Evolutionary conservation across 2,329 filamentous ascomycete genomes (phyloP).

Genomic region (Cercospora brassicicola): DNA sequence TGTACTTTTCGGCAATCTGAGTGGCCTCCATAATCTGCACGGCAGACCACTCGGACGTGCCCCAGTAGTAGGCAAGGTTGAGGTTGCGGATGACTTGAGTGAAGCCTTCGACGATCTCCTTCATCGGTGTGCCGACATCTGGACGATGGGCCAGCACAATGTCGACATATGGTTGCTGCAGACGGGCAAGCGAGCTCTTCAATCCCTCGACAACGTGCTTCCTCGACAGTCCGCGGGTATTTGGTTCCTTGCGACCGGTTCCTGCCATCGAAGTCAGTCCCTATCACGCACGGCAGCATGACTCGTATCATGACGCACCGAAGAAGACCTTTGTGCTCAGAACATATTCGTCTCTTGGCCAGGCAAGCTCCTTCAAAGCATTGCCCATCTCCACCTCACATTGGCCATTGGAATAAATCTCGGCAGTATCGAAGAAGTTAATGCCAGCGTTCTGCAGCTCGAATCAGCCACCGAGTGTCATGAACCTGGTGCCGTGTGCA

Average conservation of each 20-base stretch:
- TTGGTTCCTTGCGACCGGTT: constrained; percentile 57
- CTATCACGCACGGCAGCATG: not conserved
- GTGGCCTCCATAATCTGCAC: constrained; percentile 61
- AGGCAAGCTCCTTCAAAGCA: constrained; percentile 48
- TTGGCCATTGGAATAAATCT: constrained; percentile 58
- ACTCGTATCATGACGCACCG: constrained; percentile 43
- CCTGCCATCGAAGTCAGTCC: not conserved
- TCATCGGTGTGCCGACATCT: constrained; percentile 50
- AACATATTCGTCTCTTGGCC: constrained; percentile 52
- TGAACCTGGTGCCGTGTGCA: not conserved
- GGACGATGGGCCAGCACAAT: constrained; percentile 63
- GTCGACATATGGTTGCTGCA: constrained; percentile 67
- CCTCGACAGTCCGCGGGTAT: constrained; percentile 52
- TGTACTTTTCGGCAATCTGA: constrained; percentile 56
- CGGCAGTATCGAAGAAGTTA: constrained; percentile 53
- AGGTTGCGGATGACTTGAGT: constrained; percentile 55
- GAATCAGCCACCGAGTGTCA: constrained; percentile 1
- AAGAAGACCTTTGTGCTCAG: constrained; percentile 52
- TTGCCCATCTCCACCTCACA: constrained; percentile 62
- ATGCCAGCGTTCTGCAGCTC: constrained; percentile 44
- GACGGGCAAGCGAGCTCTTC: constrained; percentile 58
- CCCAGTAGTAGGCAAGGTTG: constrained; percentile 65
- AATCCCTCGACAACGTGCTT: constrained; percentile 60
- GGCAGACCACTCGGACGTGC: constrained; percentile 62
- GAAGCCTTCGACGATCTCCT: constrained; percentile 60